These are phyloP conservation scores for Dactylis glomerata DNA, from an alignment of 176 grass and related monocot species.

Conservation along the genomic window DNA sequence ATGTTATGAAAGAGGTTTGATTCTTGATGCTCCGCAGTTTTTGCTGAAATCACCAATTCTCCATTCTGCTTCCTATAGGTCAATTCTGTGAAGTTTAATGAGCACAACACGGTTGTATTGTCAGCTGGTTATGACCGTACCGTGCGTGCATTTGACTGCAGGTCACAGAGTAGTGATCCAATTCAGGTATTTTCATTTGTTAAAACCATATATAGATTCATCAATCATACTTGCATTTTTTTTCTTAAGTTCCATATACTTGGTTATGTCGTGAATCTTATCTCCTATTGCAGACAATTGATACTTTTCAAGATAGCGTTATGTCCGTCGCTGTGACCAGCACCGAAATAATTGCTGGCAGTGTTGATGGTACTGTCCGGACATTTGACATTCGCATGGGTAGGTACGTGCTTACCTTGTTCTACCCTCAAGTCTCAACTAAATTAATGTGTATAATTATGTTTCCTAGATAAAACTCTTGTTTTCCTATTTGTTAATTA, in stretches of 20 bases:
- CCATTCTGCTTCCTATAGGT: conserved; percentile 38
- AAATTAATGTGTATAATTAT: background rate
- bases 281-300: conserved; percentile 62
- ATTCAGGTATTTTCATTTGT: conserved; percentile 66
- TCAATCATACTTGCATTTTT: background rate
- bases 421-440: background rate
- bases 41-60: conserved; percentile 9
- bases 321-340: conserved; percentile 87
- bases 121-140: conserved; percentile 91
- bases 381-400: conserved; percentile 97
- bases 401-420: conserved; percentile 48
- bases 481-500: background rate
- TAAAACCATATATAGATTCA: background rate
- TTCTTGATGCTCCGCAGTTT: background rate
- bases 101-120: conserved; percentile 68
- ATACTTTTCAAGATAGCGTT: conserved; percentile 96
- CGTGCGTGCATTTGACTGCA: conserved; percentile 82
- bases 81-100: conserved; percentile 97
- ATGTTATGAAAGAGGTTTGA: background rate
- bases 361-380: conserved; percentile 84
- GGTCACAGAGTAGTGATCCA: conserved; percentile 85
- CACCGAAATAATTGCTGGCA: conserved; percentile 97
- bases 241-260: background rate
- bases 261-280: background rate
- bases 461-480: background rate